Base-by-base conservation (phyloP, 202 grass and related monocot genomes). In the Digitaria exilis region DNA sequence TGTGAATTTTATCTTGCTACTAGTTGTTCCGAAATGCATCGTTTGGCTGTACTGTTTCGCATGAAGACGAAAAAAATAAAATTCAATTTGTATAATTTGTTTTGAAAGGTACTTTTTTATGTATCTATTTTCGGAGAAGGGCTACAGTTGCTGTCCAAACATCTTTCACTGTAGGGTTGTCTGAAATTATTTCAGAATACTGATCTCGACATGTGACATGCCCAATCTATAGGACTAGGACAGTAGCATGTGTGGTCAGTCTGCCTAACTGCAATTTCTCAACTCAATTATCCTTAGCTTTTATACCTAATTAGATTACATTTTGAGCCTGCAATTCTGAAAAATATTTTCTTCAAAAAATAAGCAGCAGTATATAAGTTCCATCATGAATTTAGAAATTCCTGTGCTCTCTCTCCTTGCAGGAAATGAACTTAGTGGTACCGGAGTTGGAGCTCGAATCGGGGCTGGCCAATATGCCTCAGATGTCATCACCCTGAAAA, bases 401-500 rank as follows among this genome's bases (percentile, higher is more conserved):
- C 13, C 0, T 52, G 14, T 46, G 2, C 35, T 75, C n/a, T 52
- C 35, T 75, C n/a, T 52, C 79, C 41, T 76, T 75, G 55, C 71
- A 98, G 93, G 96, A 76, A 98, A 98, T 79, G 96, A 98, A 87
- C 91, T 98, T 14, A 90, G 88, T 87, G 96, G 89, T 18, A 60
- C 0, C 59, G 96, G 96, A 52, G 75, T 98, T 29, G 96, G 93
- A 62, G 32, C 89, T 22, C 77, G 81, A 59, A 58, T 98, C 41
- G 82, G 86, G 16, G 89, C 73, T 5, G 77, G 68, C 57, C 90
- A 93, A 69, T 98, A 93, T 21, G 88, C 87, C 32, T 78, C 83
- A 17, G 91, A 98, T 84, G 89, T 93, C 50, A 85, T 90, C 64
- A 56, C 82, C 81, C 93, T 98, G 26, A 98, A 89, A 85, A 79